Percentiles rank a stretch among this genome's conserved stretches.
These are phyloP conservation scores for Pseudonitzschia multiseries DNA, from an alignment of 108 stramenopile genomes.

Conservation along the genomic window DNA sequence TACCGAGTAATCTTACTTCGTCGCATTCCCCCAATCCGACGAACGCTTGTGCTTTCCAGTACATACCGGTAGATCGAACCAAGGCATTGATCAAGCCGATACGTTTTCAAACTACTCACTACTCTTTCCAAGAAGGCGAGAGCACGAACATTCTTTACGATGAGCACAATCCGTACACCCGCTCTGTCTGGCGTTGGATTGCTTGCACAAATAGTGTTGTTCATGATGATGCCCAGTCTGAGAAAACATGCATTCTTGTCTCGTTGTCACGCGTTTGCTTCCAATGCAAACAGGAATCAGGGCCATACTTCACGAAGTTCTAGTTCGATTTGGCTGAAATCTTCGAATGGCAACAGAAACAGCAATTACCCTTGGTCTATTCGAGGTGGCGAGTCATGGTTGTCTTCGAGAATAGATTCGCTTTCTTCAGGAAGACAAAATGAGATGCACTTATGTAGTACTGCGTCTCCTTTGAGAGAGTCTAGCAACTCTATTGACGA, in stretches of 20 bases:
- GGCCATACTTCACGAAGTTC: neutral
- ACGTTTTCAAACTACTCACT: no score
- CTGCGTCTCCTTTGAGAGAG: neutral
- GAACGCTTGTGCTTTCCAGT: no score
- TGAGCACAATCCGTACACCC: neutral
- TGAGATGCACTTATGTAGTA: neutral
- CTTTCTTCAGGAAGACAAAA: neutral
- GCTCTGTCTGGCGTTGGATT: neutral
- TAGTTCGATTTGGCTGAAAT: neutral
- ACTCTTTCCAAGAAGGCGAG: no score
- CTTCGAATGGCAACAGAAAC: neutral
- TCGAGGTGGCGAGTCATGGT: neutral
- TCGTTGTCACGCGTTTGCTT: constrained; percentile 10
- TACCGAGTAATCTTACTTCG: no score
- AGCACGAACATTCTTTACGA: neutral
- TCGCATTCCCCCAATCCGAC: no score
- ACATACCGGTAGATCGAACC: no score
- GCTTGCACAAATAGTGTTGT: neutral
- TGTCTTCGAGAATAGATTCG: neutral
- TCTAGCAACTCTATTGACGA: neutral
- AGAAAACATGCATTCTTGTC: neutral
- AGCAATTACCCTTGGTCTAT: neutral
- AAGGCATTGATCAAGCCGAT: no score
- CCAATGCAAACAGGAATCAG: neutral
- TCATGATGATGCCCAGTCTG: constrained; percentile 1